These are phyloP conservation scores for Diophrys sp. DNA, from an alignment of 73 alveolate genomes.

Conservation along the genomic window DNA sequence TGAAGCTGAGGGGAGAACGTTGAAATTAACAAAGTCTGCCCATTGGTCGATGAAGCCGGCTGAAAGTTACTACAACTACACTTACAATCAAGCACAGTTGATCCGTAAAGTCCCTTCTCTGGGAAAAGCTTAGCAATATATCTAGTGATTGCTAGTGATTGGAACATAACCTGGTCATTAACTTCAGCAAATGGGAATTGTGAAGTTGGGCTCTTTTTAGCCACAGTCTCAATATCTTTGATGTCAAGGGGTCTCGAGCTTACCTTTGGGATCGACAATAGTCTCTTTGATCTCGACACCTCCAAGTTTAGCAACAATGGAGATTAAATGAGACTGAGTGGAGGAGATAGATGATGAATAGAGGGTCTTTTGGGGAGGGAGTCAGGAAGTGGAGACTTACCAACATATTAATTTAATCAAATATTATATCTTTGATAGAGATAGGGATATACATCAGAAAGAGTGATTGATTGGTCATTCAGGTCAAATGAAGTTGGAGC, in stretches of 20 bases:
- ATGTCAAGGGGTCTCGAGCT: neutral
- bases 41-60: conserved; percentile 48
- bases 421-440: too few species aligned
- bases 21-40: conserved; percentile 18
- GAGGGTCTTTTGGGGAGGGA: too few species aligned
- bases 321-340: neutral
- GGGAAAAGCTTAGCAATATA: conserved; percentile 52
- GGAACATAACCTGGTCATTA: conserved; percentile 51
- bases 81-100: conserved; percentile 16
- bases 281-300: conserved; percentile 29
- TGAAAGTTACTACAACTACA: too few species aligned
- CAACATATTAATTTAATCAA: too few species aligned
- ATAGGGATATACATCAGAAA: too few species aligned
- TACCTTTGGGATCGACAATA: conserved; percentile 10
- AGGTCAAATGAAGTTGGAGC: too few species aligned
- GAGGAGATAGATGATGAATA: too few species aligned
- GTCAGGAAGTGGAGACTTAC: too few species aligned
- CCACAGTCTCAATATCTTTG: neutral
- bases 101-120: conserved; percentile 19
- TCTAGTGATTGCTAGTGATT: conserved; percentile 61
- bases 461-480: too few species aligned
- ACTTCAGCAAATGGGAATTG: conserved; percentile 72
- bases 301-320: conserved; percentile 37
- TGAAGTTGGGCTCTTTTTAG: conserved; percentile 62
- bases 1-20: conserved; percentile 22